Evolutionary conservation across 305 asterid species (phyloP).

Genomic region (Coffea humblotiana): DNA sequence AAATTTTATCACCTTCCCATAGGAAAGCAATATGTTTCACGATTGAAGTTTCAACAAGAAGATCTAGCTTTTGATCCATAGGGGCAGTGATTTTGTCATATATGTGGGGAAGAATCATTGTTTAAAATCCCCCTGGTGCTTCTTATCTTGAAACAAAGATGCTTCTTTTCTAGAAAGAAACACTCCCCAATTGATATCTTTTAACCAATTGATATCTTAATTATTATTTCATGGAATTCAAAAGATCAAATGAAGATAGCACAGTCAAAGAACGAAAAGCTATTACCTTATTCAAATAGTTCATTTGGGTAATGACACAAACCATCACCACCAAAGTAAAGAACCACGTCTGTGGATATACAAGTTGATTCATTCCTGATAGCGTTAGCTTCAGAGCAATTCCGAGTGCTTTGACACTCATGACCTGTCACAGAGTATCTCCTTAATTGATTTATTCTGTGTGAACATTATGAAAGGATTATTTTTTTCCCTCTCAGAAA

Average conservation of each 20-base stretch:
- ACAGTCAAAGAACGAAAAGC: background rate
- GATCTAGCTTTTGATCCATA: background rate
- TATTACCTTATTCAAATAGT: slow-evolving; percentile 85
- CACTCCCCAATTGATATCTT: background rate
- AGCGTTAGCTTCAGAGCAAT: slow-evolving; percentile 94
- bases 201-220: background rate
- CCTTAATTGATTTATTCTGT: slow-evolving; percentile 5
- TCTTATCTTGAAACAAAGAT: background rate
- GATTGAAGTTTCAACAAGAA: background rate
- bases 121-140: background rate
- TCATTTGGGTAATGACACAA: slow-evolving; percentile 91
- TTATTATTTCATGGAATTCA: background rate
- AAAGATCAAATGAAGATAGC: background rate
- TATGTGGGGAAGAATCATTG: background rate
- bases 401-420: slow-evolving; percentile 98
- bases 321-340: slow-evolving; percentile 68
- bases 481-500: background rate
- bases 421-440: slow-evolving; percentile 60
- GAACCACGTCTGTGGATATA: slow-evolving; percentile 94
- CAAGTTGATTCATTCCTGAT: slow-evolving; percentile 87
- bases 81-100: background rate
- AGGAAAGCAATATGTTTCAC: background rate
- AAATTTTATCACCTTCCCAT: background rate
- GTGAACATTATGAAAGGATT: background rate
- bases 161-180: background rate